Base-by-base conservation (phyloP, 129 eudicot species). In the Scalesia atractyloides region DNA sequence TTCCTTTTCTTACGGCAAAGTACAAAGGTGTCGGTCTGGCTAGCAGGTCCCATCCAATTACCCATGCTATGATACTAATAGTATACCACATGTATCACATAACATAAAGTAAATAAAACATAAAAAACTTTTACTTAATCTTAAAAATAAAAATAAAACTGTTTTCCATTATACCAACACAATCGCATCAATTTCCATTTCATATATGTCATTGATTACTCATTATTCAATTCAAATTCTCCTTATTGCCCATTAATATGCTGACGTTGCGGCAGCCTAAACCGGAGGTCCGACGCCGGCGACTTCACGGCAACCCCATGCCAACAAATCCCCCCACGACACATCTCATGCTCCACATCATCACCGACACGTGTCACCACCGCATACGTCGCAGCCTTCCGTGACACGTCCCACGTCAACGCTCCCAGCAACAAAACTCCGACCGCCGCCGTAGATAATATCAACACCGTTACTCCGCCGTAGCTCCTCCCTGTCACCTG, bases 271-370 rank as follows among this genome's bases (percentile, higher is more conserved):
- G 92, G 89, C 30, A 89, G 83, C 86, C 90, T 47, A 73, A 90
- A 85, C 59, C 97, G 89, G 79, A 90, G 82, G 81, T 85, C 78
- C 9, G 87, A 83, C 81, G 91, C 91, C 84, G 97, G 95, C 12
- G 95, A 83, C 75, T 79, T 87, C 9, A 90, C 95, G 49, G 97
- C 91, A 34, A 87, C 95, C 11, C 97, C 97, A 75, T 90, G 97
- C 97, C 95, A 90, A 52, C 97, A 90, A 37, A 87, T 90, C n/a
- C 97, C 97, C 50, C 97, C 97, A 19, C 97, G 86, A 73, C 97
- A 90, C 82, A 85, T 81, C 68, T 75, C 87, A 59, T 81, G 89
- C 15, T 72, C 82, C 75, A 61, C 81, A 9, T 67, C 73, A 72
- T 58, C 76, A 24, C 73, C 58, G 62, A 15, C 78, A 66, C 83